Base-by-base conservation (phyloP, 352 stramenopile genomes). In the Phytophthora pinifolia region DNA sequence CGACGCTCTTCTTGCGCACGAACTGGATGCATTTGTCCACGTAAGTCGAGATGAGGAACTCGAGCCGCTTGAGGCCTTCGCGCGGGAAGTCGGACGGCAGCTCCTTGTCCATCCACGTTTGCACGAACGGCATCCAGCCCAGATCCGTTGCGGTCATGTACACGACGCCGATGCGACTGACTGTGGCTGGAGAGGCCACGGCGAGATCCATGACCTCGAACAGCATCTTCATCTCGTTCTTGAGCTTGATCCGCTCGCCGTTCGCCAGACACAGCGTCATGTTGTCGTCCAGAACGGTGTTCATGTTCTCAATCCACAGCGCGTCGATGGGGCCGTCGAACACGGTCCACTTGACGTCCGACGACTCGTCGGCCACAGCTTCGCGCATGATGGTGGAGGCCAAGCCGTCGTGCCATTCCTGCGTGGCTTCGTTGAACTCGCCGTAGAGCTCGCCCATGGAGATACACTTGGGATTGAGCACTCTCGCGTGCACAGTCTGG, bases 281-380 rank as follows among this genome's bases (percentile, higher is more conserved):
- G 62, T 98, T 98, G 67, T 98, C 92, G 55, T 98, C 92, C 6
- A 98, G 60, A 0, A 98, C 92, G 1, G 92, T 98, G 72, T 98
- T 98, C 89, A 98, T 96, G 65, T 98, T 98, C 60, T 98, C 92
- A 35, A 98, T 98, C 92, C 92, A 98, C 7, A 97, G 66, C n/a
- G 92, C 88, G 61, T 98, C 92, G 46, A 98, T 97, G 9, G 92
- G 92, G 2, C 92, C 92, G 54, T 98, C 92, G 31, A 98, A 98
- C 5, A 98, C 83, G 0, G 86, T 97, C 92, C 92, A 98, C 39
- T 86, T 89, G 29, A 78, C 72, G 33, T 94, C 79, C 0, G 61
- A 54, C 0, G 57, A 72, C 35, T 88, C 79, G 31, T 93, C 83
- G 3, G 65, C 72, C 6, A 96, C 84, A 7, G 77, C 81, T 48